A percentile compares a stretch with the other conserved stretches of the same genome.
Conservation (phyloP, 1,284 basidiomycete species). For the Ganoderma lucidum region DNA sequence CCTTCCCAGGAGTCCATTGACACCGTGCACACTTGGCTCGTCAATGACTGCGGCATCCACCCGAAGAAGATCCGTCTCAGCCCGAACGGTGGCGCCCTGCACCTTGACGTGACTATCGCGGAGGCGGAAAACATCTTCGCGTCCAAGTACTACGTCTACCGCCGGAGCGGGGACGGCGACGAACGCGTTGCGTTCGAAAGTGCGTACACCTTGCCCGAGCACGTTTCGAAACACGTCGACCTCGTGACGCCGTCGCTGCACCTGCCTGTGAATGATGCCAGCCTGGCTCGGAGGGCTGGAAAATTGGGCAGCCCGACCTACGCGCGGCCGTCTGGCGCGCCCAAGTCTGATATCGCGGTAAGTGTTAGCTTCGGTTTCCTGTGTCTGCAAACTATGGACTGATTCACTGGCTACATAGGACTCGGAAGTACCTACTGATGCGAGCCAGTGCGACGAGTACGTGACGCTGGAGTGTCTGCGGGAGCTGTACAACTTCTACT, state of each 20-base stretch:
- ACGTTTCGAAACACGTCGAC: slow-evolving; percentile 32
- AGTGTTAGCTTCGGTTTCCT: neutral
- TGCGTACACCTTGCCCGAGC: slow-evolving; percentile 30
- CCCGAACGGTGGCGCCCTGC: slow-evolving; percentile 50
- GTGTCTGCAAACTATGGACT: neutral
- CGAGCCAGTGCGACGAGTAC: slow-evolving; percentile 43
- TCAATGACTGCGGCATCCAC: slow-evolving; percentile 42
- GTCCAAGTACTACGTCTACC: slow-evolving; percentile 55
- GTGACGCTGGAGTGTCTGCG: slow-evolving; percentile 63
- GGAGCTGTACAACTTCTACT: slow-evolving; percentile 56
- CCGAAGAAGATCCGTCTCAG: slow-evolving; percentile 43
- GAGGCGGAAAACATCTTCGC: slow-evolving; percentile 54
- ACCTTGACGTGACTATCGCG: slow-evolving; percentile 50
- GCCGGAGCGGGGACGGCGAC: slow-evolving; percentile 37
- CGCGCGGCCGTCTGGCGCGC: neutral
- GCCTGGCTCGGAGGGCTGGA: neutral
- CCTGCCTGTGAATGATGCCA: slow-evolving; percentile 17
- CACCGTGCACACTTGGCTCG: slow-evolving; percentile 53
- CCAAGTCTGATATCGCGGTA: neutral
- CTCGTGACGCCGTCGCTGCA: slow-evolving; percentile 33
- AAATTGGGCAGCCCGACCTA: neutral
- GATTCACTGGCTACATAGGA: neutral
- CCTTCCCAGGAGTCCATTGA: slow-evolving; percentile 50
- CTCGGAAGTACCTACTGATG: neutral
- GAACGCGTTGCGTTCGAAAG: slow-evolving; percentile 30